Base-by-base conservation (phyloP, 2,329 filamentous ascomycete species). In the Hypomyces rosellus region DNA sequence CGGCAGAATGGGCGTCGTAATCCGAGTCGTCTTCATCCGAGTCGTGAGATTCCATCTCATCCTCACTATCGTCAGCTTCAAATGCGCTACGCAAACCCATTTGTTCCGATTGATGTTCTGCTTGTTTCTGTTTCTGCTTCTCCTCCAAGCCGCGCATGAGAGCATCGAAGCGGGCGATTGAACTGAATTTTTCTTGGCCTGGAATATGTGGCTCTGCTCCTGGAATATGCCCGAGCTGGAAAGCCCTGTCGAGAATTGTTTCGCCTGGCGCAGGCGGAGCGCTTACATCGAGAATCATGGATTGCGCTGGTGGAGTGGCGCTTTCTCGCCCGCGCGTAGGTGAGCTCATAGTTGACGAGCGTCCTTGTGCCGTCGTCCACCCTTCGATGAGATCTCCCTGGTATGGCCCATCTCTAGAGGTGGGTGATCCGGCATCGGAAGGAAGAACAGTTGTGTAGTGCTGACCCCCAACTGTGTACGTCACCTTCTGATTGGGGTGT, bases 211-310 rank as follows among this genome's bases (percentile, higher is more conserved):
- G 66, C 11, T 82, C 80, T 2, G 78, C 78, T 5, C 82, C 82
- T 14, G 82, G 82, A 34, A 85, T 83, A 51, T 71, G 80, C 8
- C 78, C 73, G 66, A 85, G 66, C 57, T 83, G 80, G 58, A 86
- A 85, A 0, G 82, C 82, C 37, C 82, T 69, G 61, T 86, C 82
- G n/a, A 85, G 64, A 46, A 86, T 85, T 0, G 82, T 84, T 64
- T 86, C 82, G 14, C 82, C 74, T 2, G 77, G 78, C 1, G 65
- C 67, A 2, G 77, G 75, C 1, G 79, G 78, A 0, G 78, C 76
- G 57, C 71, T 73, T 1, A 74, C 73, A 38, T 74, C 68, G 2
- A 70, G 58, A 8, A 72, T 60, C 12, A 65, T 61, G 12, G 61
- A 59, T 15, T 67, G 64, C 4, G 71, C 66, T 12, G 75, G 72